Conservation (phyloP, 768 basidiomycete genomes). For the Suillus plorans region DNA sequence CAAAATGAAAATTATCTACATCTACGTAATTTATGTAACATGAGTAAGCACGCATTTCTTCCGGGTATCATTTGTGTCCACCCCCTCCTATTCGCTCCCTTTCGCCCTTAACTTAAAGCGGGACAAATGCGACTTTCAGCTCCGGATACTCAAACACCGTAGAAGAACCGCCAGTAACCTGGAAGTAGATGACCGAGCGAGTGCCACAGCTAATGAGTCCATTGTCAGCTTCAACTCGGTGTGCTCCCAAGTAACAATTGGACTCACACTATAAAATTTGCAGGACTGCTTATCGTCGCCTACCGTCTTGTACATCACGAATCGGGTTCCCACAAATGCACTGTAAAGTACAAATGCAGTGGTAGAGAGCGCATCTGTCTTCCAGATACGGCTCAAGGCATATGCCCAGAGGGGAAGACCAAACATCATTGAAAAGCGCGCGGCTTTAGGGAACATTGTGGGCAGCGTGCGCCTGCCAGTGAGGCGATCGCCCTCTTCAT, state of each 20-base stretch:
- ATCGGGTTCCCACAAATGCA: constrained; percentile 33
- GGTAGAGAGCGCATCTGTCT: constrained; percentile 26
- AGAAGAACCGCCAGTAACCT: constrained; percentile 36
- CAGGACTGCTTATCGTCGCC: constrained; percentile 34
- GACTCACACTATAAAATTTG: constrained; percentile 38
- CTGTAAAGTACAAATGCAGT: constrained; percentile 32
- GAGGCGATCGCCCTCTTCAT: constrained; percentile 42
- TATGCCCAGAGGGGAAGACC: constrained; percentile 39
- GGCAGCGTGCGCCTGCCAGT: constrained; percentile 43
- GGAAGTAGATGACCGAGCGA: constrained; percentile 35
- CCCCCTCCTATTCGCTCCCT: no score
- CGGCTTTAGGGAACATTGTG: constrained; percentile 39
- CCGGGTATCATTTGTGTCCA: no score
- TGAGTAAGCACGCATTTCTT: no score
- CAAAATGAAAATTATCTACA: no score
- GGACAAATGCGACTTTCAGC: neutral
- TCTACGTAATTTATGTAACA: no score
- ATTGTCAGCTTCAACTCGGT: neutral
- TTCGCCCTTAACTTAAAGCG: no score
- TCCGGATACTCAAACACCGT: constrained; percentile 9
- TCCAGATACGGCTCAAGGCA: constrained; percentile 35
- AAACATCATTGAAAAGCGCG: constrained; percentile 34
- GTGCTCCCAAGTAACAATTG: neutral
- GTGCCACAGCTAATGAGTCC: constrained; percentile 32
- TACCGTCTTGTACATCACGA: constrained; percentile 28